These are phyloP conservation scores for Erodium chrysanthum DNA, from an alignment of 441 rosid species.

Conservation along the genomic window DNA sequence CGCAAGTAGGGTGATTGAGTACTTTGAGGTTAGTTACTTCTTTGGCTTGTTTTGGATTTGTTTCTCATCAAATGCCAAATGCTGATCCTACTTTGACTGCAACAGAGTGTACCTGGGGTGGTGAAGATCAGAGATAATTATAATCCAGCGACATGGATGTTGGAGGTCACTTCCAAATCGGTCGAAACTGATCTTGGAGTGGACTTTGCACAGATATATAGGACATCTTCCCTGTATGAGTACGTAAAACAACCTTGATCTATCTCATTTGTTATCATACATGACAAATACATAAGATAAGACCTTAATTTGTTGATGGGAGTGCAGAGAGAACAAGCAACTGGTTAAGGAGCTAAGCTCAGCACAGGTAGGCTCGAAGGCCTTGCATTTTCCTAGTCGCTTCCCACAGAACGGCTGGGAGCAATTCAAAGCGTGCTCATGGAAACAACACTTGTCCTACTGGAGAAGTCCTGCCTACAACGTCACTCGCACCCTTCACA, in stretches of 20 bases:
- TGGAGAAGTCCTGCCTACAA: slow-evolving; percentile 72
- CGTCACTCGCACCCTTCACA: slow-evolving; percentile 36
- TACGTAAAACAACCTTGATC: slow-evolving; percentile 13
- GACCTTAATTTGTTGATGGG: not conserved
- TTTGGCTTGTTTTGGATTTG: not conserved
- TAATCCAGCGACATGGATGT: slow-evolving; percentile 65
- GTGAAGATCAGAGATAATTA: slow-evolving; percentile 42
- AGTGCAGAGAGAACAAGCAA: slow-evolving; percentile 31
- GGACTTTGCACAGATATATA: slow-evolving; percentile 39
- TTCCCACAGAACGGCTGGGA: slow-evolving; percentile 39
- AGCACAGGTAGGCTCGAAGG: slow-evolving; percentile 35
- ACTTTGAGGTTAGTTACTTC: slow-evolving; percentile 30
- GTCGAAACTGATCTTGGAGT: slow-evolving; percentile 37
- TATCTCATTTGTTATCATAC: no score
- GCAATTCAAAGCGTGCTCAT: slow-evolving; percentile 54
- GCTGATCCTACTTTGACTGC: not conserved
- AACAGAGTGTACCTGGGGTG: slow-evolving; percentile 35
- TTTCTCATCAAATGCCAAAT: not conserved
- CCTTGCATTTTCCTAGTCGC: slow-evolving; percentile 35
- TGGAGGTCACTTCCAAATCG: slow-evolving; percentile 47
- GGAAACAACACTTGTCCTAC: slow-evolving; percentile 59
- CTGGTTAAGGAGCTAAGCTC: slow-evolving; percentile 30
- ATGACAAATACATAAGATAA: no score
- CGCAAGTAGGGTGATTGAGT: slow-evolving; percentile 40
- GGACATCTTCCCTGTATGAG: slow-evolving; percentile 29